phyloP scores from a whole-genome alignment of 2,329 filamentous ascomycete species.

The Colletotrichum melonis region DNA sequence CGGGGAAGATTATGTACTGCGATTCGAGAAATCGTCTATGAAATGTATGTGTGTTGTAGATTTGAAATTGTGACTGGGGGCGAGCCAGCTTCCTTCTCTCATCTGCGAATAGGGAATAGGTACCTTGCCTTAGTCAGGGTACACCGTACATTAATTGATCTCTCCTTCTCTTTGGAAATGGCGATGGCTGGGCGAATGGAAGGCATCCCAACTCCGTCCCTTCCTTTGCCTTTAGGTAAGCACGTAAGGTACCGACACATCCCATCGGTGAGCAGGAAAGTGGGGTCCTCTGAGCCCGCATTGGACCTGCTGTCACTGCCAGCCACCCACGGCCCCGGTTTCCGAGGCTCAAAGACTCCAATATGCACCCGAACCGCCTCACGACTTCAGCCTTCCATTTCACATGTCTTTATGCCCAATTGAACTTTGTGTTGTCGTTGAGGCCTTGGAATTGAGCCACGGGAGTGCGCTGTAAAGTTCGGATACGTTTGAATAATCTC shows the following conservation, averaged over 20 bases:
- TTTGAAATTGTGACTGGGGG: slow-evolving; percentile 15
- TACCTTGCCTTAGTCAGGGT: too few species aligned
- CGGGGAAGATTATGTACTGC: too few species aligned
- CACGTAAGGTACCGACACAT: not conserved
- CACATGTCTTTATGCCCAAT: not conserved
- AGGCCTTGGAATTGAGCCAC: not conserved
- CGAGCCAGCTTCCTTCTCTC: not conserved
- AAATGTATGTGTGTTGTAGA: not conserved
- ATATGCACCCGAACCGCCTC: slow-evolving; percentile 1
- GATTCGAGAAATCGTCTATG: not conserved
- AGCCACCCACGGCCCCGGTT: slow-evolving; percentile 4
- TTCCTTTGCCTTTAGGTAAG: too few species aligned
- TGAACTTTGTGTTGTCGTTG: too few species aligned
- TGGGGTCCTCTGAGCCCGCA: not conserved
- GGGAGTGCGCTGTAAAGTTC: not conserved
- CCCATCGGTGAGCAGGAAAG: not conserved
- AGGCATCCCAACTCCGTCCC: not conserved
- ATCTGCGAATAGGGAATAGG: not conserved
- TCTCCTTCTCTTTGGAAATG: slow-evolving; percentile 2
- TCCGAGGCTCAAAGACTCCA: not conserved
- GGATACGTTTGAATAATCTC: not conserved
- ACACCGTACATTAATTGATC: too few species aligned
- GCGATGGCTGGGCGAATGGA: slow-evolving; percentile 23
- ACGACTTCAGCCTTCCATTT: too few species aligned
- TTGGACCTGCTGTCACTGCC: not conserved